A percentile compares a stretch with the other conserved stretches of the same genome.
Evolutionary conservation across 352 stramenopile genomes (phyloP).

Genomic region (Phytopythium vexans): DNA sequence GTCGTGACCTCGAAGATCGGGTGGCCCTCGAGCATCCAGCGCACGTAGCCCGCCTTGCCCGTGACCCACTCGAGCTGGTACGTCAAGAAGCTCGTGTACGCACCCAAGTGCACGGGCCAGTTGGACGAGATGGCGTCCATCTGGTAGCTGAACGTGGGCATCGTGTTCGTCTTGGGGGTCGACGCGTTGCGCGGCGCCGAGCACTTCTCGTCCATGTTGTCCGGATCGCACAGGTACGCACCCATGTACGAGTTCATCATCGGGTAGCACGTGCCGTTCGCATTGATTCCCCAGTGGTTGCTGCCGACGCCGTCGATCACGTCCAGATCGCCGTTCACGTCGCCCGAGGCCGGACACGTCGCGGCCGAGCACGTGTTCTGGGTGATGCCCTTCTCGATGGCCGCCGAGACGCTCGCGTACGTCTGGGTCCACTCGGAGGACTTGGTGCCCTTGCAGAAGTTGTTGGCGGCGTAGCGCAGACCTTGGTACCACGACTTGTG

Average conservation of each 20-base stretch:
- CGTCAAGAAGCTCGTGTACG: constrained; percentile 51
- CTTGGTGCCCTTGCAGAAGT: constrained; percentile 18
- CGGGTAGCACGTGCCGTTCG: constrained; percentile 57
- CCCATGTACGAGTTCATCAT: constrained; percentile 71
- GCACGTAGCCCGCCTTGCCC: constrained; percentile 54
- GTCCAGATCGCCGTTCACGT: constrained; percentile 36
- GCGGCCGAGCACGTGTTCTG: constrained; percentile 35
- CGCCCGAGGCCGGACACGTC: constrained; percentile 34
- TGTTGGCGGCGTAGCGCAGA: constrained; percentile 47
- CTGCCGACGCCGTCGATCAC: constrained; percentile 29
- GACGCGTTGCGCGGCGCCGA: constrained; percentile 25
- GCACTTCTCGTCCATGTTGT: constrained; percentile 42
- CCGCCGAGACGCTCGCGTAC: constrained; percentile 21
- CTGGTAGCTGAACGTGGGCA: constrained; percentile 70
- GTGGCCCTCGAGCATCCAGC: constrained; percentile 60
- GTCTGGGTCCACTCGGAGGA: constrained; percentile 9
- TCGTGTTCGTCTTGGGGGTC: constrained; percentile 44
- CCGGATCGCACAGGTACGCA: constrained; percentile 51
- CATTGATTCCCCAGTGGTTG: constrained; percentile 59
- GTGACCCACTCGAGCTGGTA: constrained; percentile 80
- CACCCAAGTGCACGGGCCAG: constrained; percentile 58
- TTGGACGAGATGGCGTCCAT: constrained; percentile 80
- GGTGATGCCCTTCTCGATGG: constrained; percentile 23
- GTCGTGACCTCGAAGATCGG: constrained; percentile 62
- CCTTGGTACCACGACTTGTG: constrained; percentile 63